A percentile compares a stretch with the other conserved stretches of the same genome.
phyloP scores from a whole-genome alignment of 306 rosid species.

The Vachellia collinsii region DNA sequence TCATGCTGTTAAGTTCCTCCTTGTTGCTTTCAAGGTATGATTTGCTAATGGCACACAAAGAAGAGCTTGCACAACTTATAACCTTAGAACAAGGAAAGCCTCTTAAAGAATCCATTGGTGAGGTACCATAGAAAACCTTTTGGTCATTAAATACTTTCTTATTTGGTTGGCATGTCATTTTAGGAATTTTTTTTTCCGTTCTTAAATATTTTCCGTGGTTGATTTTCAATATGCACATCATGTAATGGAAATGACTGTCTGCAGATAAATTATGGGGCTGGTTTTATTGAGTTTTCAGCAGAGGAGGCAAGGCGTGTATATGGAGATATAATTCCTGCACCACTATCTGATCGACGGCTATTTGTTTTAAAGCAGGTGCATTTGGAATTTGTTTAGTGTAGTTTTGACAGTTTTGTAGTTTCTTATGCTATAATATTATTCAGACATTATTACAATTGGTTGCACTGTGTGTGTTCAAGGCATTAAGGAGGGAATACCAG shows the following conservation, averaged over 20 bases:
- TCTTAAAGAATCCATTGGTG: conserved; percentile 83
- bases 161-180: conserved; percentile 13
- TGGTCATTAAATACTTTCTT: conserved; percentile 31
- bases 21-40: conserved; percentile 68
- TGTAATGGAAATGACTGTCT: conserved; percentile 35
- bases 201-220: conserved; percentile 25
- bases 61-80: conserved; percentile 87
- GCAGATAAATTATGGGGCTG: conserved; percentile 79
- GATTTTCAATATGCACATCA: conserved; percentile 28
- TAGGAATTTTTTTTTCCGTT: conserved; percentile 16
- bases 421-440: background rate
- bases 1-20: conserved; percentile 29
- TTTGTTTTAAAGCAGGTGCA: conserved; percentile 93
- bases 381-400: conserved; percentile 26
- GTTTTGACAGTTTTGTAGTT: conserved; percentile 21
- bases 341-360: conserved; percentile 77
- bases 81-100: conserved; percentile 99
- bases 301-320: conserved; percentile 96
- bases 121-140: conserved; percentile 56
- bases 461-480: background rate
- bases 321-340: conserved; percentile 93
- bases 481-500: background rate
- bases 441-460: conserved; percentile 7
- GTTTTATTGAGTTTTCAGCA: conserved; percentile 83
- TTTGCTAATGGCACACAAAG: conserved; percentile 70